Evolutionary conservation across 164 flowering plant species (phyloP), one percentile per base, ranked within the genome.

Genomic region (Hamamelis virginiana): DNA sequence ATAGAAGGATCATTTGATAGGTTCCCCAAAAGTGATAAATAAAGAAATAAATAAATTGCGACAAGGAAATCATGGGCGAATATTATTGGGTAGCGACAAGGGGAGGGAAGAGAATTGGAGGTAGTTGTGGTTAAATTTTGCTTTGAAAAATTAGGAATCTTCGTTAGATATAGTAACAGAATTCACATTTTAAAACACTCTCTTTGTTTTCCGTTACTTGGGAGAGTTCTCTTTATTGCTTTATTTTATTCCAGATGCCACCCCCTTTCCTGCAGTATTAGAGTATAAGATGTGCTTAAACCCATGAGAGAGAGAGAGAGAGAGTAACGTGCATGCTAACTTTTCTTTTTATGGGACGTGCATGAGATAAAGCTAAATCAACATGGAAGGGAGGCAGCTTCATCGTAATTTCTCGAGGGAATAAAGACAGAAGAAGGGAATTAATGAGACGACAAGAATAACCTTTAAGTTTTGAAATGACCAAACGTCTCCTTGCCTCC

Each of bases 321-420:
- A 72, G 75, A 74, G 72, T 50, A 77, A 77, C 74, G 77, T 78
- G 81, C 75, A 80, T 79, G 75, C 22, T 50, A 72, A 64, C 75
- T 75, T 80, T 78, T 69, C 45, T 55, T 70, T n/a, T 75, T 69
- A 65, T 72, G 69, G 80, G 78, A 85, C 80, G 82, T 81, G 85
- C 81, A 78, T 78, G 84, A 75, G 67, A 73, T 57, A 75, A 77
- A 72, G 70, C 33, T 64, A 72, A 72, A 76, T 59, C 66, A 71
- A 76, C 46, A 71, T 58, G 61, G 65, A 64, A 43, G 19, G 15
- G 53, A 72, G 69, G 77, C 84, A 83, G 53, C 72, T 84, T 86
- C 90, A 74, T 70, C 22, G 87, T 73, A 80, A 85, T 83, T 83
- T 82, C 89, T 78, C n/a, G 61, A 69, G 64, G 76, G 87, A 83